Base-by-base conservation (phyloP, 2,329 filamentous ascomycete genomes). In the Colletotrichum destructivum region DNA sequence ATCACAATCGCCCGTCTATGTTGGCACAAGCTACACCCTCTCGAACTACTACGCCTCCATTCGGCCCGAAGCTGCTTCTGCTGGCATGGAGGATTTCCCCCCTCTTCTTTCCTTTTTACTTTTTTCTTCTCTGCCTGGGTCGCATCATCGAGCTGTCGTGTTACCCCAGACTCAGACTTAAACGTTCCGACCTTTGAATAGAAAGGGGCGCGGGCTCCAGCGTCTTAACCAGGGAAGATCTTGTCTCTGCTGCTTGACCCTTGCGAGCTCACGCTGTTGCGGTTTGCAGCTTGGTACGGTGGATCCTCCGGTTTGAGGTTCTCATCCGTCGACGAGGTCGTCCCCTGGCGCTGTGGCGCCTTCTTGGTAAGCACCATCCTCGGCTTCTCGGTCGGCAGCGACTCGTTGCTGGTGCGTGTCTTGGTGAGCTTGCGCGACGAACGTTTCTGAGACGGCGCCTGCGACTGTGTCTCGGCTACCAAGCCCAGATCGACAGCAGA, bases 381-480 rank as follows among this genome's bases (percentile, higher is more conserved):
- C 1, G 79, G 73, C 66, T 78, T 82, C 62, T 84, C 82, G 23
- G 67, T 57, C 44, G 74, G 64, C 26, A 73, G n/a, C 69, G 49
- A 42, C 18, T 84, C 83, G 75, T 79, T 83, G 70, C 75, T 82
- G 35, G 78, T 79, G 35, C 83, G 81, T 62, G 74, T 79, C 76
- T 86, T 87, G 23, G 79, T 82, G 44, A 86, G 77, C 74, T 85
- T 85, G 62, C 80, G 81, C 46, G 80, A 82, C 57, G 79, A 78
- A n/a, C 81, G 78, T 71, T 81, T 84, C 21, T 78, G 78, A 38
- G 74, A 73, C 9, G 67, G 46, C 9, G 70, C 66, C 13, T 67
- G 64, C n/a, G 66, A 64, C 46, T 71, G 56, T 51, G 71, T 67
- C 57, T 76, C 75, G 61, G 76, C 74, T 12, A 77, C 73, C 2